Conservation (phyloP, 768 basidiomycete species). For the Auricularia cornea region DNA sequence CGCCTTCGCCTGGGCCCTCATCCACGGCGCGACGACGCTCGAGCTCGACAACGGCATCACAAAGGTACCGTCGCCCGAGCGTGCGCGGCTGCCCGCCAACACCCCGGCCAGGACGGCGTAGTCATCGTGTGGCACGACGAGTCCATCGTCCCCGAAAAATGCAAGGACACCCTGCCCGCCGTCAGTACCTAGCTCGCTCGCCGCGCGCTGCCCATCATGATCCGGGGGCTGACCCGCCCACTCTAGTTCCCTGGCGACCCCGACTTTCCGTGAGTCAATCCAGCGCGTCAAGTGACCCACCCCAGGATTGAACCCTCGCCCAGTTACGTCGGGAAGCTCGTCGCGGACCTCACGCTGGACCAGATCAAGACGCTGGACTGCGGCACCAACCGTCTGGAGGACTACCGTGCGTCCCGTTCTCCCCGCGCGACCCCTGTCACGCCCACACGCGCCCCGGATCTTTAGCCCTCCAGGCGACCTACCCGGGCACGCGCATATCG, state of each 20-base stretch:
- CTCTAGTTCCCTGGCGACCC: conserved; percentile 48
- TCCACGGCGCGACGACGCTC: conserved; percentile 67
- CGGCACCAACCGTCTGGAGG: conserved; percentile 52
- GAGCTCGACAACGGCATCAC: conserved; percentile 77
- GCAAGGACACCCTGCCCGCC: conserved; percentile 55
- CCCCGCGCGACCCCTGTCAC: conserved; percentile 4
- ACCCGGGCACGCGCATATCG: conserved; percentile 62
- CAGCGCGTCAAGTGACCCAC: neutral
- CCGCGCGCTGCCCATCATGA: neutral
- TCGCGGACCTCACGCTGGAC: conserved; percentile 69
- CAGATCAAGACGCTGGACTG: conserved; percentile 78
- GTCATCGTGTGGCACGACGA: conserved; percentile 81
- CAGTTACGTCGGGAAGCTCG: conserved; percentile 60
- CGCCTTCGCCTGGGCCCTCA: conserved; percentile 71
- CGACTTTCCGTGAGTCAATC: conserved; percentile 35
- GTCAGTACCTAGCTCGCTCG: conserved; percentile 29
- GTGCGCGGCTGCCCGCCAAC: neutral
- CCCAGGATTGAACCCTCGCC: neutral
- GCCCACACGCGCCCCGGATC: neutral
- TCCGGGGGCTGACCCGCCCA: neutral
- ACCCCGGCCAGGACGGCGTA: conserved; percentile 51
- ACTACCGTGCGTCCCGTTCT: conserved; percentile 43
- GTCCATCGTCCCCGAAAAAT: conserved; percentile 53
- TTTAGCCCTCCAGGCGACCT: conserved; percentile 53
- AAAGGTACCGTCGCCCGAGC: conserved; percentile 31